These are phyloP conservation scores for Telfairia occidentalis DNA, from an alignment of 331 rosid species.

Conservation along the genomic window DNA sequence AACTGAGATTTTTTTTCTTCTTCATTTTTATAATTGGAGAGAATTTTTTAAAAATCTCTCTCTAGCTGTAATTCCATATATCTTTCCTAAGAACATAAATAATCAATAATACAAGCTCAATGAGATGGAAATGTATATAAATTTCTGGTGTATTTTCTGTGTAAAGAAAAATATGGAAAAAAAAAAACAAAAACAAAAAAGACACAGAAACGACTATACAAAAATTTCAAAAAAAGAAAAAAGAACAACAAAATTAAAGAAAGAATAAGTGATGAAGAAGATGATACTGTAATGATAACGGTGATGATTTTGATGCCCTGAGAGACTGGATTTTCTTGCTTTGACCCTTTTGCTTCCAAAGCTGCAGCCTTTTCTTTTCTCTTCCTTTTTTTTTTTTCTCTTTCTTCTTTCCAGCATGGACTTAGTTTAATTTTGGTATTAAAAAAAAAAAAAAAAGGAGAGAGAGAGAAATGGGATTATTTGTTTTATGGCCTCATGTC, in stretches of 20 bases:
- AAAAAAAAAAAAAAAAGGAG: not conserved
- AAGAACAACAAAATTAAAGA: constrained; percentile 41
- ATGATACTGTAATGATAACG: constrained; percentile 42
- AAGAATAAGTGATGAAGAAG: constrained; percentile 27
- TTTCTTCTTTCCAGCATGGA: constrained; percentile 48
- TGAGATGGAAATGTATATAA: not conserved
- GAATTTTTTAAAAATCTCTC: not conserved
- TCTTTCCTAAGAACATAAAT: not conserved
- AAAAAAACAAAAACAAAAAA: constrained; percentile 19
- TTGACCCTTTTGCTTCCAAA: constrained; percentile 38
- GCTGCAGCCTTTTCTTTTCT: constrained; percentile 44
- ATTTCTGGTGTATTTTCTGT: constrained; percentile 32
- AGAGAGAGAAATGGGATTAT: not conserved
- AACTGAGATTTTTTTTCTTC: not conserved
- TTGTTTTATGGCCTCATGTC: constrained; percentile 21
- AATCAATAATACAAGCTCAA: not conserved
- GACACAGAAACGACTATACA: too few species aligned
- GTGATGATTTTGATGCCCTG: constrained; percentile 68
- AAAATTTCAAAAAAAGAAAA: constrained; percentile 37
- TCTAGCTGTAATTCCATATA: not conserved
- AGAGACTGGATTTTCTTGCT: constrained; percentile 29
- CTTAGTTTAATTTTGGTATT: constrained; percentile 3
- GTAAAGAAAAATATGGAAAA: constrained; percentile 22
- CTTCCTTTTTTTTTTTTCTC: constrained; percentile 18
- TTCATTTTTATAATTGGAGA: constrained; percentile 1